Evolutionary conservation across 2,329 filamentous ascomycete genomes (phyloP), one percentile per base, ranked within the genome.

Genomic region (Xylaria sp.): DNA sequence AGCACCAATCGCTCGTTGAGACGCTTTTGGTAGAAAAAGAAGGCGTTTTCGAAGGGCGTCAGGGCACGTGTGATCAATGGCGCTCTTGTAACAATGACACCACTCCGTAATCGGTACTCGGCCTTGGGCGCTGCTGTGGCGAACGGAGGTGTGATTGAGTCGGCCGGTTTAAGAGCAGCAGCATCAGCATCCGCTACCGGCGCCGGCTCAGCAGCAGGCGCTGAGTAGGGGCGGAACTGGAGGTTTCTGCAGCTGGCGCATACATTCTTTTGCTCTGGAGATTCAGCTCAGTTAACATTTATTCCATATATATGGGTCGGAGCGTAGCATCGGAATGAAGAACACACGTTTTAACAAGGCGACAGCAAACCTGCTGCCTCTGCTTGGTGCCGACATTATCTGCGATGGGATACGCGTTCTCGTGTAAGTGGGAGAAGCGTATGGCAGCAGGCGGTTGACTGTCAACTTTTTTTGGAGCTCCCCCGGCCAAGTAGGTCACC

Each of bases 21-120:
- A 11, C 94, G 91, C 69, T 93, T 93, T 78, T 99, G 94, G 79
- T 99, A 99, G 74, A 99, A 92, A 80, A 89, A 96, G 78, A 89
- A 97, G 65, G 93, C 83, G 71, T 91, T 89, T 76, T 99, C 94
- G 76, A 99, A 97, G 10, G 90, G 82, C 39, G 89, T 90, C 57
- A 93, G 86, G 62, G 88, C 81, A 66, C 90, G 88, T 30, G 94
- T 97, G 69, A 99, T 81, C 60, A 95, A 80, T 5, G 94, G 94
- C 52, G 94, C 85, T 34, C 94, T 91, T 51, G 92, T 94, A 64
- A 99, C 85, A 67, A 97, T 85, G 61, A 97, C 81, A 65, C 91
- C 89, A 59, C 82, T 80, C 60, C 77, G 79, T 72, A 86, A 78
- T 65, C 77, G 75, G 75, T 83, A 83, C 63, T 71, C 68, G 51